A percentile compares a stretch with the other conserved stretches of the same genome.
Conservation (phyloP, 805 yeast species). For the Torulaspora indica region DNA sequence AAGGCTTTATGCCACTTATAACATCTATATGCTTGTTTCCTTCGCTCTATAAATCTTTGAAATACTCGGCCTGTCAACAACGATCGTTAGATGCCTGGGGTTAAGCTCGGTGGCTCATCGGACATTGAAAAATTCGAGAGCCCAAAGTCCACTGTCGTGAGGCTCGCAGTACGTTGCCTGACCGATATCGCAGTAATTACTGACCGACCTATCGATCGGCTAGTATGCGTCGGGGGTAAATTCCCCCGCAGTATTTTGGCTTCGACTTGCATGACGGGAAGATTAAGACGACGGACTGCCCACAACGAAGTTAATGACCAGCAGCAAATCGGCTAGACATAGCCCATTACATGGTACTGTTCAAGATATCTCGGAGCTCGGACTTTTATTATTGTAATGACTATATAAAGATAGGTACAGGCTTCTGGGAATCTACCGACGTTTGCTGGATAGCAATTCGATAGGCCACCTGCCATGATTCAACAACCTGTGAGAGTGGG, state of each 20-base stretch:
- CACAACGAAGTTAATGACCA: neutral
- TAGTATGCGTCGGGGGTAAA: neutral
- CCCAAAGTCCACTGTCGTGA: neutral
- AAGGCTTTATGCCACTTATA: constrained; percentile 13
- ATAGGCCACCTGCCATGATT: neutral
- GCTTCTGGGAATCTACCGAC: too few relatives aligned
- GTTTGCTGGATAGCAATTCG: too few relatives aligned
- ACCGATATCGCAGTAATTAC: neutral
- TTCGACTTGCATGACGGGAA: neutral
- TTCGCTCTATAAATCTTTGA: neutral
- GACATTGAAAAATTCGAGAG: neutral
- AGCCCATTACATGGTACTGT: neutral
- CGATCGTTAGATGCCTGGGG: neutral
- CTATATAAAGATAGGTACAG: neutral
- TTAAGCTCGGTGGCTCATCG: neutral
- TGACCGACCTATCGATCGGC: neutral
- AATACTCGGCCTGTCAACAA: neutral
- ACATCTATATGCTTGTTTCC: neutral
- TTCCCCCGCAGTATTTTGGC: neutral
- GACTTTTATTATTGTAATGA: neutral
- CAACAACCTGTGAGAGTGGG: neutral
- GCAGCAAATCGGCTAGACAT: neutral
- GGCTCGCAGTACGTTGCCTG: too few relatives aligned
- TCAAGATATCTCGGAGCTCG: neutral
- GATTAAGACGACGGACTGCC: neutral